Percentiles rank a stretch among this genome's conserved stretches.
phyloP scores from a whole-genome alignment of 208 protist genomes.

The Borovskyia barvae region DNA sequence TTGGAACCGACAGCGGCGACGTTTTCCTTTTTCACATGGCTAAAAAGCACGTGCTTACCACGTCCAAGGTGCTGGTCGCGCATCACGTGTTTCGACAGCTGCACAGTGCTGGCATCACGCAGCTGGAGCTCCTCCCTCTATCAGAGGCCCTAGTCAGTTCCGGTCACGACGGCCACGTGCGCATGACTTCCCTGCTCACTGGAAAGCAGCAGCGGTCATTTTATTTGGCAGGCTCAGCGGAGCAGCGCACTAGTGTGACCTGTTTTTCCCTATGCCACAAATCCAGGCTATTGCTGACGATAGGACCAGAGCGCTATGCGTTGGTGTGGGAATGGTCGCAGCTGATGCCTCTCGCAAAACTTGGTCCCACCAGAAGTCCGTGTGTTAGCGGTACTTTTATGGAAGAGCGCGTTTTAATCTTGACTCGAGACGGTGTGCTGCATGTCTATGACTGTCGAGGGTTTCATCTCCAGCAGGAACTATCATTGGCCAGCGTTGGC shows the following conservation, averaged over 20 bases:
- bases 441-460: conserved; percentile 69
- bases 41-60: conserved; percentile 33
- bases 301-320: conserved; percentile 69
- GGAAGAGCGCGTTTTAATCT: conserved; percentile 59
- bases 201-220: conserved; percentile 50
- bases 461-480: conserved; percentile 59
- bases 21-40: conserved; percentile 61
- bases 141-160: conserved; percentile 61
- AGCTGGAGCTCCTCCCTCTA: conserved; percentile 62
- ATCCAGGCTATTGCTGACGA: conserved; percentile 69
- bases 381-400: conserved; percentile 56
- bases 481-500: conserved; percentile 29
- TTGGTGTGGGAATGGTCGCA: conserved; percentile 82
- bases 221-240: conserved; percentile 19
- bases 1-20: conserved; percentile 61
- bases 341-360: conserved; percentile 48
- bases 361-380: conserved; percentile 67
- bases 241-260: conserved; percentile 53
- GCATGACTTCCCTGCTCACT: conserved; percentile 63
- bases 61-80: conserved; percentile 31
- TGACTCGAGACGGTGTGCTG: conserved; percentile 51
- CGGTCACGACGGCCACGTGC: conserved; percentile 64
- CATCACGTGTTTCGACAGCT: conserved; percentile 26
- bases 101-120: conserved; percentile 53
- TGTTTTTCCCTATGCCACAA: conserved; percentile 59